Evolutionary conservation across 495 filamentous ascomycete species (phyloP).

Genomic region (Penicillium lagena): DNA sequence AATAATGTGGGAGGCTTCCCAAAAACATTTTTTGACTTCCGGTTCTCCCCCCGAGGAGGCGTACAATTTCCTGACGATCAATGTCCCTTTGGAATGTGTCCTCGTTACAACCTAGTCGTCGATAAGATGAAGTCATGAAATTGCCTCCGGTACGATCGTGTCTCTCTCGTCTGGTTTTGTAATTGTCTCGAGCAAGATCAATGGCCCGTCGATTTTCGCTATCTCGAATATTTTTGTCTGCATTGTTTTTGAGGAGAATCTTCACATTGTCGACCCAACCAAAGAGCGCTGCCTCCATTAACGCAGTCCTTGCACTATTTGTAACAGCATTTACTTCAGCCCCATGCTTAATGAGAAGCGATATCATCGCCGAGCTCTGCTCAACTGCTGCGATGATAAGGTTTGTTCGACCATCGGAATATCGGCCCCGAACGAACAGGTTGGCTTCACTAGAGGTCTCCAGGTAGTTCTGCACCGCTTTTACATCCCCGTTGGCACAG

Average conservation of each 20-base stretch:
- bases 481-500: constrained; percentile 1
- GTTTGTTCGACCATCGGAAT: constrained; percentile 2
- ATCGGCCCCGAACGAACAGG: constrained; percentile 4
- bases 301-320: constrained; percentile 3
- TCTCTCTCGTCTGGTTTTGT: constrained; percentile 5
- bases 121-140: not conserved
- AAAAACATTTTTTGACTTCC: constrained; percentile 6
- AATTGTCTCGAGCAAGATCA: constrained; percentile 3
- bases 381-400: constrained; percentile 5
- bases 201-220: constrained; percentile 3
- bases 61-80: constrained; percentile 6
- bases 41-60: constrained; percentile 6
- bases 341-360: constrained; percentile 3
- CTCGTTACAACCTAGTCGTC: constrained; percentile 1
- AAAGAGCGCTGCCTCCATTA: constrained; percentile 10
- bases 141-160: constrained; percentile 5
- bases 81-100: constrained; percentile 5
- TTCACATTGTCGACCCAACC: constrained; percentile 4
- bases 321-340: constrained; percentile 4
- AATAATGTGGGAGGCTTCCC: not conserved
- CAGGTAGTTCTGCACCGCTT: constrained; percentile 1
- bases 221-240: constrained; percentile 3
- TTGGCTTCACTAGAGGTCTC: constrained; percentile 3
- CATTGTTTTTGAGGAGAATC: constrained; percentile 4
- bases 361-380: constrained; percentile 1